phyloP scores from a whole-genome alignment of 371 early-diverging fungal genomes.

The Circinella umbellata region DNA sequence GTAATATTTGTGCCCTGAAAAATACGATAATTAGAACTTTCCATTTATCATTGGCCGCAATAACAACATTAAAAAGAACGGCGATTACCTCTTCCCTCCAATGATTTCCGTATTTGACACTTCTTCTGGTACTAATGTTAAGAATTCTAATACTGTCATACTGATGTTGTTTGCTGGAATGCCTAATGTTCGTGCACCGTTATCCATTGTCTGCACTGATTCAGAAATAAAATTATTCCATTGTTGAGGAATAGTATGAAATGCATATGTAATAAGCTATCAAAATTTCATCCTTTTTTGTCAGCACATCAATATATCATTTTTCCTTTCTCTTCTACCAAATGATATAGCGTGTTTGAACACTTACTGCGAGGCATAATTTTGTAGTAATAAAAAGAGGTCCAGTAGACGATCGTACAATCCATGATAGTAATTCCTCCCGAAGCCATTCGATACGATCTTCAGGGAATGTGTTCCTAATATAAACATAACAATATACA shows the following conservation, averaged over 20 bases:
- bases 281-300: not conserved
- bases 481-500: not conserved
- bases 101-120: conserved; percentile 62
- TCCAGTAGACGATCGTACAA: conserved; percentile 63
- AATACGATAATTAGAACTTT: not conserved
- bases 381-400: conserved; percentile 76
- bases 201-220: conserved; percentile 52
- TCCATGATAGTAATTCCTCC: conserved; percentile 63
- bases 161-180: conserved; percentile 40
- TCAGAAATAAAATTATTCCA: conserved; percentile 69
- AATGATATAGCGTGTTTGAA: not conserved
- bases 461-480: conserved; percentile 52
- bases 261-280: conserved; percentile 71
- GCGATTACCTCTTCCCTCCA: conserved; percentile 49
- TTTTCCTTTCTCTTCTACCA: not conserved
- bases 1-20: conserved; percentile 26
- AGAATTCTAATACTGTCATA: conserved; percentile 67
- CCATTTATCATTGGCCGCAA: no score
- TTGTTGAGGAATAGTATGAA: conserved; percentile 63
- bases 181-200: conserved; percentile 39
- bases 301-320: not conserved
- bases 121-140: conserved; percentile 83
- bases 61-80: no score
- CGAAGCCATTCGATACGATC: conserved; percentile 67
- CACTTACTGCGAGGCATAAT: conserved; percentile 71